Base-by-base conservation (phyloP, 192 early-diverging fungal genomes). In the Coemansia sp. region DNA sequence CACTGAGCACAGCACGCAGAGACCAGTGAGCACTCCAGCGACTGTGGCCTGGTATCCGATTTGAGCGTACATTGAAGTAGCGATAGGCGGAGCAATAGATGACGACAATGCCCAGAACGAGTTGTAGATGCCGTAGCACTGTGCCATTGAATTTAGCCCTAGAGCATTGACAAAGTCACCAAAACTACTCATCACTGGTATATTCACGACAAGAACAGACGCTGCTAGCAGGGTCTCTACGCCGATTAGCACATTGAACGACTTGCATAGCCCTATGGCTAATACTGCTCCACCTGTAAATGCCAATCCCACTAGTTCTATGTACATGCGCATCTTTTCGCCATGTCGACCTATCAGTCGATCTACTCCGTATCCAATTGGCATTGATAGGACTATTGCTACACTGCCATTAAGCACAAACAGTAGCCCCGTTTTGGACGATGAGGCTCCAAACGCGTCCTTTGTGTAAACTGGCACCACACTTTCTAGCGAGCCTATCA, bases 131-230 rank as follows among this genome's bases (percentile, higher is more conserved):
- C 79, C 74, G 25, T 82, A 82, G 39, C 71, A 63, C 48, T 76
- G 74, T 5, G 79, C 74, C 79, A 82, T 82, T 27, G 79, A 82
- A 42, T 76, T 71, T 14, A 76, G 55, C 5, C 72, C 74, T 21
- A 82, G 55, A 15, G 64, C 37, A 34, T 82, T 82, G 46, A 82
- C 79, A 71, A 82, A 82, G 29, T 82, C 79, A 57, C 79, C 79
- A 65, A 82, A 82, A 44, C 79, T 82, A 46, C 79, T 82, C 79
- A 82, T 82, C 10, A 82, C 79, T 11, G 79, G 74, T 12, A 82
- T 76, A 48, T 76, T 82, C 2, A 76, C 74, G 17, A 74, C 7
- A 9, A 82, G 39, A 5, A 73, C 19, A 3, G 65, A 23, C 12
- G 62, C 53, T 0, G 74, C 64, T 39, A 82, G 55, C 68, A 68